Percentiles rank a stretch among this genome's conserved stretches.
Evolutionary conservation across 2,329 filamentous ascomycete species (phyloP).

Genomic region (Clonostachys byssicola): DNA sequence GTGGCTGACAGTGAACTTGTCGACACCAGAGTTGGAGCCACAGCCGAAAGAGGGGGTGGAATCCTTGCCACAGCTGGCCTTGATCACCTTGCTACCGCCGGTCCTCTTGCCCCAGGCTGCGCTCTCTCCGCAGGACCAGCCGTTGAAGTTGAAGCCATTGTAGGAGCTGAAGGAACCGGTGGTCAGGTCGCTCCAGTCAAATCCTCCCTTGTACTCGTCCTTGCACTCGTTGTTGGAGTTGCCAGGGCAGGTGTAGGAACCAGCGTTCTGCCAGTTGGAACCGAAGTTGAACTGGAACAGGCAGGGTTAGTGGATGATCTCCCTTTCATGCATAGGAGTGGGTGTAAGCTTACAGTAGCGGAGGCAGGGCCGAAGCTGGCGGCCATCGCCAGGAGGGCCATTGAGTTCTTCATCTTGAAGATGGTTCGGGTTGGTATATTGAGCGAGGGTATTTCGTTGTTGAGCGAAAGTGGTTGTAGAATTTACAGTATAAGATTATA

Average conservation of each 20-base stretch:
- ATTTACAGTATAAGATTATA: constrained; percentile 20
- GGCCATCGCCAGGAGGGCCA: constrained; percentile 44
- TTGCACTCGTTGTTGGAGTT: constrained; percentile 78
- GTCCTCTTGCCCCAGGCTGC: constrained; percentile 11
- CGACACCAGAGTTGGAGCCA: constrained; percentile 28
- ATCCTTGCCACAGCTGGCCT: constrained; percentile 43
- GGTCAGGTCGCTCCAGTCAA: constrained; percentile 64
- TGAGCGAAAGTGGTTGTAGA: constrained; percentile 3
- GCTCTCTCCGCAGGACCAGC: constrained; percentile 64
- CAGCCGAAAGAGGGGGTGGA: constrained; percentile 56
- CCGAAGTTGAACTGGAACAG: constrained; percentile 2
- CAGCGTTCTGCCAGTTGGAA: constrained; percentile 18
- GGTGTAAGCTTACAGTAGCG: constrained; percentile 33
- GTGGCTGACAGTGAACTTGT: constrained; percentile 62
- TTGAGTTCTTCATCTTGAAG: constrained; percentile 45
- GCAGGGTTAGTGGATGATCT: too few species aligned
- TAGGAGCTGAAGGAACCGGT: constrained; percentile 61
- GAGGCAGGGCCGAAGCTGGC: constrained; percentile 44
- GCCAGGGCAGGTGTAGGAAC: constrained; percentile 60
- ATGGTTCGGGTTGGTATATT: constrained; percentile 1
- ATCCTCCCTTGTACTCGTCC: constrained; percentile 64
- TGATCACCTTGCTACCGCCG: constrained; percentile 62
- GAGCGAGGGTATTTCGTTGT: neutral
- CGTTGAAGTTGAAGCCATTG: constrained; percentile 69
- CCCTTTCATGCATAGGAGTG: too few species aligned